These are phyloP conservation scores for Yamagishiella unicocca DNA, from an alignment of 139 green algal genomes.

Conservation along the genomic window DNA sequence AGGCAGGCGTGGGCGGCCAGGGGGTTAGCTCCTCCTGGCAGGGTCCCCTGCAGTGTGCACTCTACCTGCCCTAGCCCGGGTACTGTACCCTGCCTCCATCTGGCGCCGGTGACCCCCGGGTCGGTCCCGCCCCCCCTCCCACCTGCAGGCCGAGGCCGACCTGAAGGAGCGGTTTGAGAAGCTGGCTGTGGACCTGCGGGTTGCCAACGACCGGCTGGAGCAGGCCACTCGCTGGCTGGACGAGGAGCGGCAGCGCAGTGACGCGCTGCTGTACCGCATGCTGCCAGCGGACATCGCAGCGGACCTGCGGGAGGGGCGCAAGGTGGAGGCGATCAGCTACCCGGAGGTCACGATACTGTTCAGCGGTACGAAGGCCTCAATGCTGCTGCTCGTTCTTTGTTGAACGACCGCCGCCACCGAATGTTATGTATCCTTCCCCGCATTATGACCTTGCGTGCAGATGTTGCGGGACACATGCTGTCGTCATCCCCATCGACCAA, in stretches of 20 bases:
- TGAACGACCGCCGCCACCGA: too few species aligned
- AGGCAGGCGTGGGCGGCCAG: too few species aligned
- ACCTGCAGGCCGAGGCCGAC: conserved; percentile 55
- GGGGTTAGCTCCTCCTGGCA: too few species aligned
- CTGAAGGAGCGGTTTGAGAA: conserved; percentile 67
- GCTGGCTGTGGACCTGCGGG: conserved; percentile 58
- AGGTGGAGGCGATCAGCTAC: conserved; percentile 43
- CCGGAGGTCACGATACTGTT: conserved; percentile 44
- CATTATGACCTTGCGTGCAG: too few species aligned
- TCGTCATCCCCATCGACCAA: too few species aligned
- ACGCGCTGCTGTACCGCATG: conserved; percentile 72
- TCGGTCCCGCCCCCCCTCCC: background rate
- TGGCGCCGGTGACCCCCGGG: too few species aligned
- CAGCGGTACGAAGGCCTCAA: background rate
- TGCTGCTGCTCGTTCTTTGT: too few species aligned
- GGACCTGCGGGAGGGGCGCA: conserved; percentile 40
- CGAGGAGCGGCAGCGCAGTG: conserved; percentile 57
- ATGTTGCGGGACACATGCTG: too few species aligned
- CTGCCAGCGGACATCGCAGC: conserved; percentile 41
- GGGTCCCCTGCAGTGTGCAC: too few species aligned
- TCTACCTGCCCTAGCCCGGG: too few species aligned
- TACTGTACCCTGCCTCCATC: too few species aligned
- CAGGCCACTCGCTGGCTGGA: conserved; percentile 53
- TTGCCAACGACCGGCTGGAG: conserved; percentile 55
- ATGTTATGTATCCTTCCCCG: too few species aligned